A percentile compares a stretch with the other conserved stretches of the same genome.
Conservation (phyloP, 306 rosid genomes). For the Potentilla sterilis region DNA sequence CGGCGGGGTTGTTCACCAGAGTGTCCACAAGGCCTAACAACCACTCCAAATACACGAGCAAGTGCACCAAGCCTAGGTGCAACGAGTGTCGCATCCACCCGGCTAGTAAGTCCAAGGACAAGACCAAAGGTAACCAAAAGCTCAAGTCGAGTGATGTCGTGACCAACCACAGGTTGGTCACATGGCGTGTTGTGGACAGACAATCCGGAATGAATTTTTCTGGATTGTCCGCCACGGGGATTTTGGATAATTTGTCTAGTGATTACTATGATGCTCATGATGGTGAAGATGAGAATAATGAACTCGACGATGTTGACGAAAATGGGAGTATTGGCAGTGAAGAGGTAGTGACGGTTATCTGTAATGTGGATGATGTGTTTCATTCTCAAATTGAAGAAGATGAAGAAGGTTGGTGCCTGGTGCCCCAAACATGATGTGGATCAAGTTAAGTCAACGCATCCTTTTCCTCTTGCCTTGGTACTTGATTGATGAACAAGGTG, state of each 20-base stretch:
- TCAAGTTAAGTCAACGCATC: slow-evolving; percentile 2
- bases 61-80: slow-evolving; percentile 47
- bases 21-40: slow-evolving; percentile 69
- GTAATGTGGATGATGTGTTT: slow-evolving; percentile 30
- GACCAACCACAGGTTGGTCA: slow-evolving; percentile 25
- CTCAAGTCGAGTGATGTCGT: slow-evolving; percentile 24
- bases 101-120: slow-evolving; percentile 50
- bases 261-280: background rate
- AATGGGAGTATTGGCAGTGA: background rate
- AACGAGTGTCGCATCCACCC: slow-evolving; percentile 49
- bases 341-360: slow-evolving; percentile 32
- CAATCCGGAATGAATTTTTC: slow-evolving; percentile 7
- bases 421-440: slow-evolving; percentile 35
- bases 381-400: slow-evolving; percentile 41
- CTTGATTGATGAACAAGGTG: background rate
- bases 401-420: slow-evolving; percentile 56
- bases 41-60: slow-evolving; percentile 80
- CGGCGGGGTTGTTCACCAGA: slow-evolving; percentile 53
- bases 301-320: slow-evolving; percentile 11
- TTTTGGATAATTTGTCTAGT: slow-evolving; percentile 33
- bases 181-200: slow-evolving; percentile 34
- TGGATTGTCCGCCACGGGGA: slow-evolving; percentile 36
- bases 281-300: slow-evolving; percentile 1
- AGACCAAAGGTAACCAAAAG: slow-evolving; percentile 60
- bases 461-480: background rate